Evolutionary conservation across 345 rosid species (phyloP), one percentile per base, ranked within the genome.

Genomic region (Tarenaya hassleriana): DNA sequence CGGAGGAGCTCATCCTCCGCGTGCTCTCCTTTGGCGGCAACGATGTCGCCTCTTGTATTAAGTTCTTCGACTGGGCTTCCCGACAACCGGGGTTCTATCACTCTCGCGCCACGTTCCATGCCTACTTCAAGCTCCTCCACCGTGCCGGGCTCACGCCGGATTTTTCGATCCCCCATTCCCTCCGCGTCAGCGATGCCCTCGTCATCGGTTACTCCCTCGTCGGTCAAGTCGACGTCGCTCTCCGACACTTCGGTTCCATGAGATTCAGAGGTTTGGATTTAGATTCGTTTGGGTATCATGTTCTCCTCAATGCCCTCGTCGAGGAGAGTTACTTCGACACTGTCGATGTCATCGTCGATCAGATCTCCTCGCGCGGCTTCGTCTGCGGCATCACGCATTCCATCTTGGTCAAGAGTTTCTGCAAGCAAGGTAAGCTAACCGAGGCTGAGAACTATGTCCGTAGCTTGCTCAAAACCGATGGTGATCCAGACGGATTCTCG

Each of bases 31-130:
- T 84, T 42, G 83, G 80, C 12, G 68, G 52, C 14, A 31, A 60
- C 62, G 79, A 77, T 20, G 72, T 88, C 34, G 69, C 81, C 10
- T 70, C 83, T 6, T 88, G 97, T 52, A 75, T 92, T 59, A 76
- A 74, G 56, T 85, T 92, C 80, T 88, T 85, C 67, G 98, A 85
- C 37, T 92, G 98, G 98, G 95, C 84, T 1, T 94, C 94, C 13
- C 78, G 71, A 9, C 96, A 85, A 51, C 72, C 58, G 0, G 76
- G 80, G 1, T 92, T 74, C 34, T 29, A 47, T 42, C 98, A 84
- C 52, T 76, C 94, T 1, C 82, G 82, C 1, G 71, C 69, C 16
- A 81, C 95, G 5, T 85, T 68, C 52, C 65, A 75, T 16, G 88
- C 96, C 19, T 73, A 88, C 15, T 79, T 83, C 62, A 85, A 77